Evolutionary conservation across 106 monocot species (phyloP), one percentile per base, ranked within the genome.

Genomic region (Phalaenopsis aphrodite): DNA sequence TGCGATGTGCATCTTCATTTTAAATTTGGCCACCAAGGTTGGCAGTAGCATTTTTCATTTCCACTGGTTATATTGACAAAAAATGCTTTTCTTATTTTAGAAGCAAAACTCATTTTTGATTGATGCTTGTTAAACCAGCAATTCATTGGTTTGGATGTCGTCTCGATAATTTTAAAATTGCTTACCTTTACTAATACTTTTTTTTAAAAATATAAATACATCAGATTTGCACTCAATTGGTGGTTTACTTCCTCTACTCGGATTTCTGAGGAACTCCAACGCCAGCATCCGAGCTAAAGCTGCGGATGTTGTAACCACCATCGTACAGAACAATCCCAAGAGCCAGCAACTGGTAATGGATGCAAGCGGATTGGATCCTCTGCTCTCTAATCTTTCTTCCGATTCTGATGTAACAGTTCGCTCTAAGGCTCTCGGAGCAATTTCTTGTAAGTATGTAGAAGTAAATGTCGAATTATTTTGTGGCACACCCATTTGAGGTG

Each of bases 331-430:
- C 81, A 97, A 97, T 88, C 94, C 97, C 12, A 88, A 45, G 48
- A 86, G 92, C 57, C 94, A 94, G 75, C 90, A 92, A 56, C 90
- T 90, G 79, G 91, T 97, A 36, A 97, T 94, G 90, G 97, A 97
- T 55, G 90, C 89, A 37, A 88, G 90, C 80, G 94, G 92, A 42
- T 84, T 97, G 21, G 94, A 97, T 55, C 94, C 90, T 77, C 88
- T 97, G 17, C 21, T 97, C 36, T 81, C 78, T 65, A 94, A 90
- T 85, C 90, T 97, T 48, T 87, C 85, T 77, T 86, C 87, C 5
- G 97, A 97, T 86, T 84, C 97, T 49, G 94, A 94, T 75, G 43
- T 89, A 12, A 85, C 84, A 61, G 87, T 79, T 17, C 90, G 97
- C 16, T 85, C 93, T 66, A 94, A 97, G 75, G 88, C 94, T 81